Base-by-base conservation (phyloP, 306 rosid genomes). In the Vachellia collinsii region DNA sequence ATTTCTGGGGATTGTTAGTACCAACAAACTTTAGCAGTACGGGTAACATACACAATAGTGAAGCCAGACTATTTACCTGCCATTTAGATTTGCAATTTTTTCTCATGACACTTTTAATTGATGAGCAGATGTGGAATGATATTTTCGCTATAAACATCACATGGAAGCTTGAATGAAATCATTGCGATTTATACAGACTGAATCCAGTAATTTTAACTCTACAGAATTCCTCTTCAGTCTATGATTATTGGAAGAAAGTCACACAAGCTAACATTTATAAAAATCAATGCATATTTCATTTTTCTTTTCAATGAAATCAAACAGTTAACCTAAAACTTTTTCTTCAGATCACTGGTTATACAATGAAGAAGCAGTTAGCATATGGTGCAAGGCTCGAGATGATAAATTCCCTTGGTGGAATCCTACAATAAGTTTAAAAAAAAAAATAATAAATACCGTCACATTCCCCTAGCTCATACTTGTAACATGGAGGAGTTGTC, bases 51-150 rank as follows among this genome's bases (percentile, higher is more conserved):
- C 50, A 78, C 16, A 48, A 41, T 51, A 64, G 73, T 71, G 75
- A 71, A 3, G 53, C 37, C 22, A 34, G 16, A 22, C 12, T 23
- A 19, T n/a, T 50, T 71, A 42, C 69, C n/a, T 29, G 20, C 63
- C 61, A 29, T 82, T 62, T 51, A 62, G 19, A 25, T 62, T 62
- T 62, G 68, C 19, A 62, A 62, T 5, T 62, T 25, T 62, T 29
- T 12, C 8, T 29, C 41, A 62, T 3, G 41, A 62, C 16, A 13
- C 25, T 42, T 23, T 72, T 69, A 65, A 67, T 38, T 61, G 47
- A 56, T 58, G 66, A 76, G 54, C 53, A 80, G 19, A 80, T 50
- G 67, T 11, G 19, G 50, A 74, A 74, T 25, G 25, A 69, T 42
- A 22, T 42, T 20, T 25, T 68, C 1, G 23, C 19, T 8, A 3